These are phyloP conservation scores for Aspergillus asperescens DNA, from an alignment of 495 filamentous ascomycete genomes.

Conservation along the genomic window DNA sequence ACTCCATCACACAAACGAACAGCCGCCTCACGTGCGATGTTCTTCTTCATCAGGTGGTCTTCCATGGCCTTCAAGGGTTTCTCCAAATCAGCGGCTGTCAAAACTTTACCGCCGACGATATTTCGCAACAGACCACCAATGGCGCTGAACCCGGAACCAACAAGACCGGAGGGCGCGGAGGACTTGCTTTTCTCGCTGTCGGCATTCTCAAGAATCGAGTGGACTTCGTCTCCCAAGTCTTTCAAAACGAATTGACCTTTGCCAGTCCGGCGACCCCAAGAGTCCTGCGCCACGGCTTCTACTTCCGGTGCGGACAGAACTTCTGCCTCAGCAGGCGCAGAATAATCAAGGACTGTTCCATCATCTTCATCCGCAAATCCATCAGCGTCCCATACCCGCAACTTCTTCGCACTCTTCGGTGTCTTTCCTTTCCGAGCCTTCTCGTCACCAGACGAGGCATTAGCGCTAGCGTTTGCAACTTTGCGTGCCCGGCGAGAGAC, in stretches of 20 bases:
- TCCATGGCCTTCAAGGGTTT: constrained; percentile 95
- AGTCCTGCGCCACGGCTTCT: constrained; percentile 68
- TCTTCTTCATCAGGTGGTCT: constrained; percentile 90
- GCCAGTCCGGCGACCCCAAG: constrained; percentile 76
- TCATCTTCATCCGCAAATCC: constrained; percentile 84
- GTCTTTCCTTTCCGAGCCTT: constrained; percentile 53
- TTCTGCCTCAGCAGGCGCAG: constrained; percentile 53
- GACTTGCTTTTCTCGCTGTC: constrained; percentile 56
- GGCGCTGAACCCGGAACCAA: constrained; percentile 70
- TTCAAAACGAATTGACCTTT: constrained; percentile 92
- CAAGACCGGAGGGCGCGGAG: constrained; percentile 52
- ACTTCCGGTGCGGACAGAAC: constrained; percentile 49
- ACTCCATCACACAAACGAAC: constrained; percentile 88
- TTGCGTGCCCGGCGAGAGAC: constrained; percentile 80
- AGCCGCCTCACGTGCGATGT: constrained; percentile 91
- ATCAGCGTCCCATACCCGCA: constrained; percentile 85
- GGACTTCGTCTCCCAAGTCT: constrained; percentile 89
- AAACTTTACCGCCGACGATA: constrained; percentile 85
- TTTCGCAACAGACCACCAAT: constrained; percentile 87
- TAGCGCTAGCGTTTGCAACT: constrained; percentile 57
- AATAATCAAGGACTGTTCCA: constrained; percentile 80
- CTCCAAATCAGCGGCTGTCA: constrained; percentile 80
- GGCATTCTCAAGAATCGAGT: constrained; percentile 72
- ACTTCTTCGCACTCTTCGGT: constrained; percentile 66
- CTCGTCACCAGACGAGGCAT: constrained; percentile 82